These are phyloP conservation scores for Santalum album DNA, from an alignment of 164 flowering plant species.

Conservation along the genomic window DNA sequence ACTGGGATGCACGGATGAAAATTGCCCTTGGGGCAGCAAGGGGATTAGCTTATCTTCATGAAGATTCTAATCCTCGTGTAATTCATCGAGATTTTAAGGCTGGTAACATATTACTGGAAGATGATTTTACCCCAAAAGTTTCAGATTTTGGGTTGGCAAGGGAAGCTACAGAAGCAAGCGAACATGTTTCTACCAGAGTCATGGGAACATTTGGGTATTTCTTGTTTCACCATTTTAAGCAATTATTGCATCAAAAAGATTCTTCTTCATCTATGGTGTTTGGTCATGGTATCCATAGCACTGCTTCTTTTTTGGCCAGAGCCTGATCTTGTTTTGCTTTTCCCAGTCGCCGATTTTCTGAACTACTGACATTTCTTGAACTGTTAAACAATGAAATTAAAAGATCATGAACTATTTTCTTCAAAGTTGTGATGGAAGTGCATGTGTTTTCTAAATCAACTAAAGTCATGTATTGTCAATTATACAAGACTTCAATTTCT, in stretches of 20 bases:
- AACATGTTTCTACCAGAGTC: conserved; percentile 69
- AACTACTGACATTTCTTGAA: no score
- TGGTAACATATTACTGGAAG: conserved; percentile 79
- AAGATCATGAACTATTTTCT: no score
- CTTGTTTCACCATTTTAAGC: not conserved
- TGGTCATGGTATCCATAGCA: no score
- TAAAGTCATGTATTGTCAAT: no score
- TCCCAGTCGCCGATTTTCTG: not conserved
- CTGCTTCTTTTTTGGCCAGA: no score
- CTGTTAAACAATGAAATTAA: no score
- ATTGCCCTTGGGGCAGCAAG: conserved; percentile 98
- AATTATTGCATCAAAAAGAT: not conserved
- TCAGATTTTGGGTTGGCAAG: conserved; percentile 98
- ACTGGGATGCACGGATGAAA: conserved; percentile 92
- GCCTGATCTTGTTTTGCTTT: no score
- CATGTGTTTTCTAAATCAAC: no score
- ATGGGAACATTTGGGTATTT: conserved; percentile 89
- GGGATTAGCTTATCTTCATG: conserved; percentile 97
- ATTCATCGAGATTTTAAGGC: conserved; percentile 98
- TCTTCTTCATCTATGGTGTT: no score
- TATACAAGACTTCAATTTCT: no score
- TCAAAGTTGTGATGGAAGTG: no score
- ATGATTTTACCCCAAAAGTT: conserved; percentile 92
- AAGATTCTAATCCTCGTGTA: conserved; percentile 97
- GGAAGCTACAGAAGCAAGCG: conserved; percentile 76